These are phyloP conservation scores for Vitis amurensis DNA, from an alignment of 164 flowering plant species.

Conservation along the genomic window DNA sequence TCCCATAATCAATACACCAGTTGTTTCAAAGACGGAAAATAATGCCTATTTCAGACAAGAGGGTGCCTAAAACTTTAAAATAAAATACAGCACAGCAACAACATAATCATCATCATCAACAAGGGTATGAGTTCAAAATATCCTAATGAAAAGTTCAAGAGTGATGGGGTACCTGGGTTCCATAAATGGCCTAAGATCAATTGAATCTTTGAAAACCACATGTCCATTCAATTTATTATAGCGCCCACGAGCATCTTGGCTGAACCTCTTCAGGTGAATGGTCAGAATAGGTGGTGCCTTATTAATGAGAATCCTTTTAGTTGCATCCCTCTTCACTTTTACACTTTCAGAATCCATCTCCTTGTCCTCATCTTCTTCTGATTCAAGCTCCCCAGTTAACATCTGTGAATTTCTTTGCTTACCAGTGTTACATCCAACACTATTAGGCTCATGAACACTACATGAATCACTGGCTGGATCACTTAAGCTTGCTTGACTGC, in stretches of 20 bases:
- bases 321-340: constrained; percentile 83
- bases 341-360: constrained; percentile 36
- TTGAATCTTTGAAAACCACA: constrained; percentile 58
- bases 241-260: constrained; percentile 95
- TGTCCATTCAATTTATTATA: constrained; percentile 88
- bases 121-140: background rate
- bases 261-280: constrained; percentile 89
- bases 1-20: no score
- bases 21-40: no score
- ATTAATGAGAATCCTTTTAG: constrained; percentile 70
- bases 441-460: constrained; percentile 20
- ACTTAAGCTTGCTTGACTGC: constrained; percentile 20
- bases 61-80: no score
- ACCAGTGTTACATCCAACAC: constrained; percentile 13
- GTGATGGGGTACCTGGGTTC: constrained; percentile 60
- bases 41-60: no score
- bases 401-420: constrained; percentile 11
- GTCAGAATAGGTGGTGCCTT: constrained; percentile 81
- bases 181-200: constrained; percentile 79
- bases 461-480: constrained; percentile 24
- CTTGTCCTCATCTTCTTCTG: constrained; percentile 39
- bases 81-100: background rate
- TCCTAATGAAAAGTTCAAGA: no score
- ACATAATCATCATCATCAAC: background rate
- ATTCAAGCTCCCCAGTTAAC: constrained; percentile 21